phyloP scores from a whole-genome alignment of 306 rosid species.

The Neltuma alba region DNA sequence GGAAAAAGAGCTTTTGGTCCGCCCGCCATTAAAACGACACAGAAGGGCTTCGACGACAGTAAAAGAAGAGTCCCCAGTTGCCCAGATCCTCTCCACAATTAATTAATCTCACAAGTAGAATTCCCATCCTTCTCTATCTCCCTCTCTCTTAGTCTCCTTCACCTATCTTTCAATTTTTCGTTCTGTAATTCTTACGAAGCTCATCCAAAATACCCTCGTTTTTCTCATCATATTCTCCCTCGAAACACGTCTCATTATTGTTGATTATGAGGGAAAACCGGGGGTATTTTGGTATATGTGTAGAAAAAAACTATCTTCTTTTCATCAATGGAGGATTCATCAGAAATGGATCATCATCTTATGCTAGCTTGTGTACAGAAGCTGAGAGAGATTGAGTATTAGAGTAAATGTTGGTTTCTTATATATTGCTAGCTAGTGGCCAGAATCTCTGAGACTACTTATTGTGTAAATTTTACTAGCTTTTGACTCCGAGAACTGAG shows the following conservation, averaged over 20 bases:
- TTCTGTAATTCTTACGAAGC: background rate
- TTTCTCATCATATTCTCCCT: slow-evolving; percentile 53
- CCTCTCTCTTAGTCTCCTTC: slow-evolving; percentile 1
- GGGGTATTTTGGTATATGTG: slow-evolving; percentile 75
- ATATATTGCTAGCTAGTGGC: slow-evolving; percentile 20
- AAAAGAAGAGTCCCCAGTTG: slow-evolving; percentile 91
- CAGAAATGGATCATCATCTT: slow-evolving; percentile 33
- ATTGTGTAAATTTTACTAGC: background rate
- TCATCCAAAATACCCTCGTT: slow-evolving; percentile 82
- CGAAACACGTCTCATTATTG: background rate
- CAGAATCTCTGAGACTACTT: slow-evolving; percentile 11
- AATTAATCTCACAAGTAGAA: slow-evolving; percentile 39
- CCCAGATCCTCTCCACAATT: slow-evolving; percentile 99
- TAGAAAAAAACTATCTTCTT: background rate
- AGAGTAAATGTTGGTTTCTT: slow-evolving; percentile 19
- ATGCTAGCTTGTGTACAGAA: slow-evolving; percentile 42
- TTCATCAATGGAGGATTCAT: slow-evolving; percentile 36
- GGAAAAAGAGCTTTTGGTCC: slow-evolving; percentile 44
- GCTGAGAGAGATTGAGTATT: slow-evolving; percentile 30
- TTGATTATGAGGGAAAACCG: slow-evolving; percentile 71
- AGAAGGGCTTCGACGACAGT: slow-evolving; percentile 53
- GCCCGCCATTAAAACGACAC: slow-evolving; percentile 26
- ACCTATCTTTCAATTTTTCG: background rate
- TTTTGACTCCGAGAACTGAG: slow-evolving; percentile 20
- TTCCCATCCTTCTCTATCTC: slow-evolving; percentile 15